phyloP scores from a whole-genome alignment of 2,329 filamentous ascomycete species.

The Ophiostoma novo-ulmi region DNA sequence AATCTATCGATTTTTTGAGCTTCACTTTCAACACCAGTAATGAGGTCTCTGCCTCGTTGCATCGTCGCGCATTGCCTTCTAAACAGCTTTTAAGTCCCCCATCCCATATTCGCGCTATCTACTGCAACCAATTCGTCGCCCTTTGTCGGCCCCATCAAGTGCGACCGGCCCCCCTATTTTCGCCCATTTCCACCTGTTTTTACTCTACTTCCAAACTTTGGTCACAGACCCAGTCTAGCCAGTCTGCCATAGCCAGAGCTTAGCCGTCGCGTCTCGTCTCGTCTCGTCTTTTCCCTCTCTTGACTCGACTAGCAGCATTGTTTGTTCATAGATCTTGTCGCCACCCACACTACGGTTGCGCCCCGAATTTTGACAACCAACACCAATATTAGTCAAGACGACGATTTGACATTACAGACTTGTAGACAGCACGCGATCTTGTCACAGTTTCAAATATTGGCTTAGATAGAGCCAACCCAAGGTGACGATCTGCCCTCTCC shows the following conservation, averaged over 20 bases:
- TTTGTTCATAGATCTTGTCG: background rate
- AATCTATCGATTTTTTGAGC: background rate
- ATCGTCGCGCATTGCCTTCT: background rate
- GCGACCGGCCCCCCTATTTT: slow-evolving; percentile 14
- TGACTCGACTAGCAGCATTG: background rate
- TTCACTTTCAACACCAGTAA: background rate
- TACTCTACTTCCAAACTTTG: slow-evolving; percentile 12
- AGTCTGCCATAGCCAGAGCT: background rate
- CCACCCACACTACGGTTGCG: background rate
- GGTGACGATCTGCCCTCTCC: background rate
- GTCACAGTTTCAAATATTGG: background rate
- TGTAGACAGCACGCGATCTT: slow-evolving; percentile 6
- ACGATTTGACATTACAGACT: background rate
- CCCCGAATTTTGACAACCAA: background rate
- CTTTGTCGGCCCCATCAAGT: slow-evolving; percentile 6
- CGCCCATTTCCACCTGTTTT: slow-evolving; percentile 17
- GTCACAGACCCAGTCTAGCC: background rate
- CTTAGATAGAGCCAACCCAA: background rate
- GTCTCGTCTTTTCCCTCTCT: slow-evolving; percentile 4
- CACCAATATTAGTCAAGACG: background rate
- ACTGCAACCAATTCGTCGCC: background rate
- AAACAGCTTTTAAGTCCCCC: background rate
- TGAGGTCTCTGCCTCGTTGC: background rate
- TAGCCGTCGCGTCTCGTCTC: slow-evolving; percentile 12
- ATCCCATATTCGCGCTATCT: background rate